These are phyloP conservation scores for Calonectria crousiana DNA, from an alignment of 2,329 filamentous ascomycete genomes.

Conservation along the genomic window DNA sequence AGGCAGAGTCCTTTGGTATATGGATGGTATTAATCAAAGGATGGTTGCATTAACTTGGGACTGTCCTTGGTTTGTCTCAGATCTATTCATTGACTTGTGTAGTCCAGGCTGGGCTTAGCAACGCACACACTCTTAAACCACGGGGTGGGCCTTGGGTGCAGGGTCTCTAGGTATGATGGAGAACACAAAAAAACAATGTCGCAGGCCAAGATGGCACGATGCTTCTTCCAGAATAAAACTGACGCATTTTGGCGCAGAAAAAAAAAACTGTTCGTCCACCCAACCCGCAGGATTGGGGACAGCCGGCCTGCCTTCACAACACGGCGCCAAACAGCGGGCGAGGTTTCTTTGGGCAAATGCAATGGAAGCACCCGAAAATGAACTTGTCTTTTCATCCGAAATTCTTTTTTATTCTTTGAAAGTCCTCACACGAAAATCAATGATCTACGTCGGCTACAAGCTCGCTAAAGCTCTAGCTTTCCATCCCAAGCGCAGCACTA, in stretches of 20 bases:
- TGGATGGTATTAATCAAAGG: no score
- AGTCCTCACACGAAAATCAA: neutral
- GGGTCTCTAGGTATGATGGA: neutral
- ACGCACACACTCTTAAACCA: neutral
- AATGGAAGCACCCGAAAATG: neutral
- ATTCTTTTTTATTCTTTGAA: neutral
- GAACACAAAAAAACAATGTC: neutral
- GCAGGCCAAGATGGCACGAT: neutral
- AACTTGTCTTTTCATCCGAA: neutral
- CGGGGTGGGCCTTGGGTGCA: neutral
- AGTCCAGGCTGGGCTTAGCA: no score
- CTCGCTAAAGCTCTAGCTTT: neutral
- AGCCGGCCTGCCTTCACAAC: neutral
- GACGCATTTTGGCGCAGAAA: neutral
- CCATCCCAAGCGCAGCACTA: neutral
- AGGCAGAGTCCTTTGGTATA: no score
- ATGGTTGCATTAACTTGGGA: no score
- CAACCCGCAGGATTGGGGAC: neutral
- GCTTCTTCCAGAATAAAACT: neutral
- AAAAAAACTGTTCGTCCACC: neutral
- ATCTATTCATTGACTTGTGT: no score
- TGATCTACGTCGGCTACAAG: neutral
- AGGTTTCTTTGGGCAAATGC: neutral
- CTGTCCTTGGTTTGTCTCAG: no score
- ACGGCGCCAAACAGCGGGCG: neutral